A percentile compares a stretch with the other conserved stretches of the same genome.
phyloP scores from a whole-genome alignment of 2,329 filamentous ascomycete species.

The Aspergillus ochraceoroseus region DNA sequence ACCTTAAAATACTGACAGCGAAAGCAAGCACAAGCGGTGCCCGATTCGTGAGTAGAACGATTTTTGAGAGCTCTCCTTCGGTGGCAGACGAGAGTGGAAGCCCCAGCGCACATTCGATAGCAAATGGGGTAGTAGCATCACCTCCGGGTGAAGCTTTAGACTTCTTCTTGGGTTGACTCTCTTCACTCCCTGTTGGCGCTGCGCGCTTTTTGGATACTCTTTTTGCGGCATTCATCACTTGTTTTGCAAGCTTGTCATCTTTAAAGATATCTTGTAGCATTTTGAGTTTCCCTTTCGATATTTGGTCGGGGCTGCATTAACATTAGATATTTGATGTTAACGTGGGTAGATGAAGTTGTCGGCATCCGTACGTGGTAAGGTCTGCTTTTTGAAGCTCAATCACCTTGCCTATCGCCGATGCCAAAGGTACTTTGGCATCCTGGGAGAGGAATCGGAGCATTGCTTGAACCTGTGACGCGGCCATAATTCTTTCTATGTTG shows the following conservation, averaged over 20 bases:
- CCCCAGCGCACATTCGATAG: slow-evolving; percentile 33
- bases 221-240: slow-evolving; percentile 55
- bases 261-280: slow-evolving; percentile 43
- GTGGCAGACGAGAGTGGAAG: slow-evolving; percentile 36
- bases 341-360: not conserved
- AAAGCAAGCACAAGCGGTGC: slow-evolving; percentile 80
- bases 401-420: slow-evolving; percentile 52
- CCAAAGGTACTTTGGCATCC: slow-evolving; percentile 54
- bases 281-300: slow-evolving; percentile 48
- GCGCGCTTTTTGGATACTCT: slow-evolving; percentile 52
- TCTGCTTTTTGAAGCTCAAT: slow-evolving; percentile 50
- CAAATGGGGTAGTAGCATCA: slow-evolving; percentile 24
- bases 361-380: slow-evolving; percentile 38
- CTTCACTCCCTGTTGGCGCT: slow-evolving; percentile 33
- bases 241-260: slow-evolving; percentile 54
- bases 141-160: slow-evolving; percentile 24
- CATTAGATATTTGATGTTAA: slow-evolving; percentile 10
- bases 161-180: slow-evolving; percentile 38
- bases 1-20: slow-evolving; percentile 65
- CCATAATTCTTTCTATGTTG: slow-evolving; percentile 16
- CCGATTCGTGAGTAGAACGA: slow-evolving; percentile 66
- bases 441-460: slow-evolving; percentile 56
- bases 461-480: slow-evolving; percentile 34
- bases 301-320: slow-evolving; percentile 34
- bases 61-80: slow-evolving; percentile 56